Conservation (phyloP, 345 rosid species). For the Salix udensis region DNA sequence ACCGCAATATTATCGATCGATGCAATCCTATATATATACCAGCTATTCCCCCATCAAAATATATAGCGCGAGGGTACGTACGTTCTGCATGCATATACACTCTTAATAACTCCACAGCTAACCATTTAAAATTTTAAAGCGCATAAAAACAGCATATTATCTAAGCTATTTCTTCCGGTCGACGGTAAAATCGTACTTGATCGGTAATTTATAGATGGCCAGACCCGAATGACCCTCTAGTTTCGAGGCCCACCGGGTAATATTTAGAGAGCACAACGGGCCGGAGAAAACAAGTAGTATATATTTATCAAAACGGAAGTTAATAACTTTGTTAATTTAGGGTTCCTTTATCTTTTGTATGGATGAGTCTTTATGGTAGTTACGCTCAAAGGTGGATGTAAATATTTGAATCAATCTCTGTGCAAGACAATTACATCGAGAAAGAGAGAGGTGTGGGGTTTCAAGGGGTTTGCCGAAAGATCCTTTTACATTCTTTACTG, state of each 20-base stretch:
- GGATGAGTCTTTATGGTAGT: neutral
- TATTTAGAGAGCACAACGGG: no score
- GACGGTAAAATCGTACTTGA: neutral
- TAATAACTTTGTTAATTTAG: neutral
- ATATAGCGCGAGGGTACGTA: neutral
- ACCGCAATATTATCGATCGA: neutral
- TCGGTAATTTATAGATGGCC: neutral
- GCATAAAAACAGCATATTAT: no score
- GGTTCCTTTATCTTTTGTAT: neutral
- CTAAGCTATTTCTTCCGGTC: no score
- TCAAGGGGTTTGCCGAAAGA: constrained; percentile 5
- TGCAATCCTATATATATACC: neutral
- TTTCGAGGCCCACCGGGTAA: no score
- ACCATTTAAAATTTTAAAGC: neutral
- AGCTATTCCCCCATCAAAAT: neutral
- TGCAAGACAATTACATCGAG: neutral
- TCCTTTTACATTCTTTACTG: neutral
- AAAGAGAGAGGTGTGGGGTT: neutral
- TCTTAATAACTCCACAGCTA: neutral
- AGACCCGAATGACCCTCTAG: neutral
- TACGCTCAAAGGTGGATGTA: neutral
- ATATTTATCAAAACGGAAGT: neutral
- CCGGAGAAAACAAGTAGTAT: no score
- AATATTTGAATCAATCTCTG: neutral
- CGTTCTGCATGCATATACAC: neutral